Evolutionary conservation across 2,329 filamentous ascomycete genomes (phyloP).

Genomic region (Alternaria burnsii): DNA sequence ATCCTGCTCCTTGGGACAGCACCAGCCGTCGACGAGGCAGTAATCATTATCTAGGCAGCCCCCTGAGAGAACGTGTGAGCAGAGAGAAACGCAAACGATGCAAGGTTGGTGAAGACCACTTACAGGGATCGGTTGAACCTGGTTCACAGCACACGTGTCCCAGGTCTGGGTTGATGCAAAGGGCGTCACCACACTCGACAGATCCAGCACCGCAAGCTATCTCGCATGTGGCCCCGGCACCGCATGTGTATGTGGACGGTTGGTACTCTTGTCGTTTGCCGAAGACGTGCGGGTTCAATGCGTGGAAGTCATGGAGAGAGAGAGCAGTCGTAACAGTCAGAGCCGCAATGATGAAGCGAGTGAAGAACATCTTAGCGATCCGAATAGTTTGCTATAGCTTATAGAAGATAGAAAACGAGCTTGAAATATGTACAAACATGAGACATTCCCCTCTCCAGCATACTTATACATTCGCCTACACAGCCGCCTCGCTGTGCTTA

Average conservation of each 20-base stretch:
- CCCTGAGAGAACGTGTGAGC: background rate
- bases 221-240: background rate
- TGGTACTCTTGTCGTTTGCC: background rate
- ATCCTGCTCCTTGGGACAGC: background rate
- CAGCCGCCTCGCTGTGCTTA: background rate
- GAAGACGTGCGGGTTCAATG: background rate
- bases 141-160: background rate
- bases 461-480: background rate
- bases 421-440: background rate
- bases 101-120: background rate
- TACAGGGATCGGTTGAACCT: background rate
- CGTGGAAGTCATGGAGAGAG: background rate
- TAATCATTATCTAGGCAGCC: background rate
- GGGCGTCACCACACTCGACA: background rate
- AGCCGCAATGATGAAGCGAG: background rate
- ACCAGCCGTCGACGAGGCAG: background rate
- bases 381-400: background rate
- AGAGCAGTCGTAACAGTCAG: background rate
- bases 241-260: background rate
- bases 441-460: background rate
- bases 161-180: background rate
- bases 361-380: background rate
- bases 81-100: background rate
- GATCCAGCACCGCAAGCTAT: background rate
- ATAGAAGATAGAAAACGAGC: background rate